Base-by-base conservation (phyloP, 805 yeast genomes). In the Hanseniaspora clermontiae region DNA sequence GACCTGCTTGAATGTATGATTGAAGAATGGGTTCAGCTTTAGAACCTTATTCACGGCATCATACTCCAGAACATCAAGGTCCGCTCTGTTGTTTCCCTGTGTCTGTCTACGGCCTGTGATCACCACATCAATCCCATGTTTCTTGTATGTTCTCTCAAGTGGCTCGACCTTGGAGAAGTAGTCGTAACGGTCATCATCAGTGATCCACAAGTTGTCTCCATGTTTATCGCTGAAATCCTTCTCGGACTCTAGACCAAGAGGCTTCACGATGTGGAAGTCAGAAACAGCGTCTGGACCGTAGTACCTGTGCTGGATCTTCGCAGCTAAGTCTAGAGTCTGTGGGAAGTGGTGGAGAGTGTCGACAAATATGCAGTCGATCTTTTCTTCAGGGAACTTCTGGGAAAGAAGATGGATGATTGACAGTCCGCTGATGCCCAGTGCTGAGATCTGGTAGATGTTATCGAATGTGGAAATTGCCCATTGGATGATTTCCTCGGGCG, bases 331-430 rank as follows among this genome's bases (percentile, higher is more conserved):
- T 45, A 83, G 71, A 0, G 97, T 91, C 68, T 91, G 97, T n/a
- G 91, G 89, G 74, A 91, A 91, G 68, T 91, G 97, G 65, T 90
- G 87, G 60, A 91, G 72, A 0, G 97, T 91, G 66, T 91, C 97
- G 49, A 90, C 75, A 67, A 91, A 91, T 1, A 91, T 83, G 57
- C 90, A 72, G 10, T 49, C 51, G 2, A 43, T 24, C 24, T 61
- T 58, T 10, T 58, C 59, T n/a, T 59, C 57, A 7, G 52, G 58
- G 55, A 62, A 59, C 43, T 49, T 36, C 47, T 63, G 39, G 59
- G 65, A 57, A 32, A 90, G 69, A 77, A 90, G 85, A 67, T 90
- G 96, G 45, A 87, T 74, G 12, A 91, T 90, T 34, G 85, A 95
- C 58, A 91, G 70, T 0, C 97, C 97, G 1, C 96, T 87, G 49